Evolutionary conservation across 1,284 basidiomycete species (phyloP), one percentile per base, ranked within the genome.

Genomic region (Melampsora americana): DNA sequence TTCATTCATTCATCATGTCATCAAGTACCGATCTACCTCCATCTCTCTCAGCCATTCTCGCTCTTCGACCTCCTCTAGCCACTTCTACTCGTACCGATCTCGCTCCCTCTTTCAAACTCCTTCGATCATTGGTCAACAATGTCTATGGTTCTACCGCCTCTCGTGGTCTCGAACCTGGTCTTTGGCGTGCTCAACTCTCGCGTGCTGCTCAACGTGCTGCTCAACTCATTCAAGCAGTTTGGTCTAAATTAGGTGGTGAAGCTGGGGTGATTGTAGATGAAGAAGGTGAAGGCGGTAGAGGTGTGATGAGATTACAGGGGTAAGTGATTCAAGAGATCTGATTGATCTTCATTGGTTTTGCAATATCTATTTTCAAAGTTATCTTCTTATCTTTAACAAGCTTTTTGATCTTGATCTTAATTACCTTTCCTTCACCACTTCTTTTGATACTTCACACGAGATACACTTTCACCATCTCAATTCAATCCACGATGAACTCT

Each of bases 21-120:
- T 5, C 20, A n/a, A 56, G 26, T 28, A 28, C 61, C 69, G 48
- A 7, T 35, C 48, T 69, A 5, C 56, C 73, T 12, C 30, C 66
- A 12, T 62, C 39, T 35, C 53, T 76, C 16, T 5, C 62, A 14
- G 44, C 73, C 14, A 56, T 76, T 62, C 59, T 76, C 6, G 56
- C 73, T 23, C 73, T 76, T 32, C 66, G 73, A 28, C 73, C 73
- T 5, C 73, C 73, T 30, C 59, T 76, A 18, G 73, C 73, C 9
- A 76, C 73, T 20, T 76, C 73, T 20, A 76, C 73, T 16, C 53
- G 73, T 6, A 76, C 73, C 44, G 66, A 76, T 50, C 73, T 76
- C 3, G 73, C 73, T 14, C 73, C 73, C 11, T 76, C 73, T 44
- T 76, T 76, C 44, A 67, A 76, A 30, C 73, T 76, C 0, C 64